phyloP scores from a whole-genome alignment of 352 stramenopile species.

The Sclerospora graminicola region DNA sequence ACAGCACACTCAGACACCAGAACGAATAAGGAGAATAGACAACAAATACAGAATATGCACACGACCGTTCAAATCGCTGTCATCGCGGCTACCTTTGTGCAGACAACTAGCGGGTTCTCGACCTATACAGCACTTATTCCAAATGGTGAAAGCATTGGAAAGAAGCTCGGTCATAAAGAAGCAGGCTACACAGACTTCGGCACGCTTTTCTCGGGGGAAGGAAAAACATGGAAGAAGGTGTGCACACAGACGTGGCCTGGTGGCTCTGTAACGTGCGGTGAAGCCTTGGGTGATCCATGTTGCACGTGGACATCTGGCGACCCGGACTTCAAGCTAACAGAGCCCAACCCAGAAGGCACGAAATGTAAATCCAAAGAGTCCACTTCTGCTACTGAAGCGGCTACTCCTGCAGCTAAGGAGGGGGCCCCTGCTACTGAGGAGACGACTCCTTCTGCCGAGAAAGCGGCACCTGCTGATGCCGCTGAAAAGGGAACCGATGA shows the following conservation, averaged over 20 bases:
- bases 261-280: constrained; percentile 27
- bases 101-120: constrained; percentile 16
- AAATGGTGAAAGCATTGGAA: constrained; percentile 34
- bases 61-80: constrained; percentile 15
- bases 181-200: constrained; percentile 37
- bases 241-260: constrained; percentile 34
- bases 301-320: constrained; percentile 34
- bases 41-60: constrained; percentile 7
- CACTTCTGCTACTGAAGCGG: no score
- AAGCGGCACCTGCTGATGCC: no score
- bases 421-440: no score
- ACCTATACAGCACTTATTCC: constrained; percentile 30
- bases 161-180: constrained; percentile 24
- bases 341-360: constrained; percentile 23
- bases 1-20: no score
- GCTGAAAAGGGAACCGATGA: no score
- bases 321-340: constrained; percentile 26
- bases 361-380: constrained; percentile 18
- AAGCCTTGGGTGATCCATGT: constrained; percentile 21
- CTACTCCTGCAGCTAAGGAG: no score
- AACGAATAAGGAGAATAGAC: no score
- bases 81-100: constrained; percentile 9
- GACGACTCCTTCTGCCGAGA: no score
- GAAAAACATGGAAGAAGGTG: constrained; percentile 25
- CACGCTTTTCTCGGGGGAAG: constrained; percentile 28